Conservation (phyloP, 345 rosid genomes). For the Gossypium bickii region DNA sequence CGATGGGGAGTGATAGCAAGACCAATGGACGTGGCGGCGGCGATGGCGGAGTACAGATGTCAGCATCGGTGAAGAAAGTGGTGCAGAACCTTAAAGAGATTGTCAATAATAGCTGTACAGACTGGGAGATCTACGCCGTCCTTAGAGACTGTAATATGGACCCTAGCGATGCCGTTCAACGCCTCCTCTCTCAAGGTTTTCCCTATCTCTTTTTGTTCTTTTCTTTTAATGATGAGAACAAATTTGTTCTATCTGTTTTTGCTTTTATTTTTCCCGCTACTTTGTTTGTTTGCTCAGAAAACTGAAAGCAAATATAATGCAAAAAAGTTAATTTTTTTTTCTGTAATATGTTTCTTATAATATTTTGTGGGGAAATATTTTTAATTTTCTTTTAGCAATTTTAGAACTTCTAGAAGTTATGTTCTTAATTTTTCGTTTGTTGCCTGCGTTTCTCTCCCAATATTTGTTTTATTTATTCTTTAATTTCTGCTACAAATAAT, state of each 20-base stretch:
- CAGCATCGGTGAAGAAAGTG: slow-evolving; percentile 27
- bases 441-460: neutral
- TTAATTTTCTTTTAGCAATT: neutral
- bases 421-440: neutral
- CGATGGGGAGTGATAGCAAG: slow-evolving; percentile 28
- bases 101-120: slow-evolving; percentile 29
- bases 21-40: slow-evolving; percentile 14
- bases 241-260: neutral
- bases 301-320: neutral
- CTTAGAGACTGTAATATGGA: slow-evolving; percentile 51
- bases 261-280: neutral
- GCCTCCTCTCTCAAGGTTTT: slow-evolving; percentile 53
- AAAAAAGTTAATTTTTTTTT: neutral
- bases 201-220: neutral
- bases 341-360: neutral
- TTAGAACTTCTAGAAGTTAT: neutral
- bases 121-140: slow-evolving; percentile 42
- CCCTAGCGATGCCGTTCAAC: slow-evolving; percentile 44
- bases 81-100: slow-evolving; percentile 43
- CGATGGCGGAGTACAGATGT: slow-evolving; percentile 19
- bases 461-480: neutral
- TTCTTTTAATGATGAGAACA: neutral
- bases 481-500: neutral
- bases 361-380: neutral
- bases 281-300: slow-evolving; percentile 6